These are phyloP conservation scores for Ophiostoma sp. DNA, from an alignment of 2,329 filamentous ascomycete genomes.

Conservation along the genomic window DNA sequence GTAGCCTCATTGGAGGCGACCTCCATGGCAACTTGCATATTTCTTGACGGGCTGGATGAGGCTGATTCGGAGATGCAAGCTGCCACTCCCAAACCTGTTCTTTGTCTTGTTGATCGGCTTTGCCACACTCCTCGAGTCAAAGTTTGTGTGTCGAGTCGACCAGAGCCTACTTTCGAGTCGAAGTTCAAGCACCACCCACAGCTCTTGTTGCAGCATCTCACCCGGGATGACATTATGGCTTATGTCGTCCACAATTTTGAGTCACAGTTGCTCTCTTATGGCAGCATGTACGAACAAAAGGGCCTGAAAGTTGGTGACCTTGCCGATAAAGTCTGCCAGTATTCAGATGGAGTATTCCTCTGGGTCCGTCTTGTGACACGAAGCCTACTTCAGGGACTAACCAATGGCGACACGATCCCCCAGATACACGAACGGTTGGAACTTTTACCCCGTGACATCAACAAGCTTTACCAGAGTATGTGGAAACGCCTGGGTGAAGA, in stretches of 20 bases:
- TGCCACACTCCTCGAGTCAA: background rate
- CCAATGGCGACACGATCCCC: background rate
- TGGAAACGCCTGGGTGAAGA: background rate
- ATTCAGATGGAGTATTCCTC: slow-evolving; percentile 14
- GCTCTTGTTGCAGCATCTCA: slow-evolving; percentile 8
- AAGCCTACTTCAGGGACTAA: background rate
- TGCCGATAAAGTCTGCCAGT: background rate
- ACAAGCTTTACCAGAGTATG: slow-evolving; percentile 15
- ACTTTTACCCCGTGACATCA: background rate
- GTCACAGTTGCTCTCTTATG: background rate
- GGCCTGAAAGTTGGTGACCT: background rate
- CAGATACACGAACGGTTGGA: background rate
- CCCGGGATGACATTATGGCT: background rate
- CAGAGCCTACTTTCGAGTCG: background rate
- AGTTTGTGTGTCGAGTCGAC: slow-evolving; percentile 11
- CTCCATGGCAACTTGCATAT: background rate
- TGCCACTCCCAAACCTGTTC: background rate
- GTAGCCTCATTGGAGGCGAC: background rate
- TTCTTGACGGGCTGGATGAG: slow-evolving; percentile 9
- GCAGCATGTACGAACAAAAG: background rate
- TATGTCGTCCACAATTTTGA: background rate
- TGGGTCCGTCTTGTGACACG: background rate
- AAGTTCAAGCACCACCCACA: background rate
- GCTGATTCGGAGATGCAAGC: background rate
- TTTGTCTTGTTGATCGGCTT: background rate